A percentile compares a stretch with the other conserved stretches of the same genome.
Evolutionary conservation across 176 grass and related monocot genomes (phyloP).

Genomic region (Carex kokanica): DNA sequence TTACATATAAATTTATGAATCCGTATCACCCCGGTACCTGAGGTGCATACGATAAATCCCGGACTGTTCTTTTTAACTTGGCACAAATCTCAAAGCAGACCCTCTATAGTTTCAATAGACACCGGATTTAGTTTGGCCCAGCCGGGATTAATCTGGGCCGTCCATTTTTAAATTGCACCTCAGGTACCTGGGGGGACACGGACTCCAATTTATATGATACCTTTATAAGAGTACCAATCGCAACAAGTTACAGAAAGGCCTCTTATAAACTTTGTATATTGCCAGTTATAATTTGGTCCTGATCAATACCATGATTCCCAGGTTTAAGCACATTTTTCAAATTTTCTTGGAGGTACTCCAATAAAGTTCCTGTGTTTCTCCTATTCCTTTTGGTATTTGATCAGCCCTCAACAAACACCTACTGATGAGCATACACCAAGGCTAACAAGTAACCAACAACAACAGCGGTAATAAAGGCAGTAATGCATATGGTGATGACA

Average conservation of each 20-base stretch:
- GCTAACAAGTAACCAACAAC: not conserved
- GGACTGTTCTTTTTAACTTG: too few relatives aligned
- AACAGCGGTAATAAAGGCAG: not conserved
- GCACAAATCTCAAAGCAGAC: too few relatives aligned
- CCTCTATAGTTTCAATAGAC: too few relatives aligned
- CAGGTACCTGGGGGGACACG: too few relatives aligned
- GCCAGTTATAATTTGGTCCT: not conserved
- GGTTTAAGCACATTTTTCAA: not conserved
- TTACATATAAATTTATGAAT: not conserved
- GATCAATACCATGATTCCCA: not conserved
- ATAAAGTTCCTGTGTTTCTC: not conserved
- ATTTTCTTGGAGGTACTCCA: not conserved
- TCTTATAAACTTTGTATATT: not conserved
- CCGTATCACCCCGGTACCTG: too few relatives aligned
- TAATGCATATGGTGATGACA: not conserved
- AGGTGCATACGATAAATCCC: too few relatives aligned
- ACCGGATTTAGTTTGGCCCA: too few relatives aligned
- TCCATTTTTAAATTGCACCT: too few relatives aligned
- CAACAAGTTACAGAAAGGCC: not conserved
- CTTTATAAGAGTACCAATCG: not conserved
- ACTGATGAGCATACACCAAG: not conserved
- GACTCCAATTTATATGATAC: not conserved
- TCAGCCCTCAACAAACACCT: not conserved
- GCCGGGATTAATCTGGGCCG: too few relatives aligned
- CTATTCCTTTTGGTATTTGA: not conserved